Evolutionary conservation across 352 stramenopile genomes (phyloP).

Genomic region (Pythium monospermum): DNA sequence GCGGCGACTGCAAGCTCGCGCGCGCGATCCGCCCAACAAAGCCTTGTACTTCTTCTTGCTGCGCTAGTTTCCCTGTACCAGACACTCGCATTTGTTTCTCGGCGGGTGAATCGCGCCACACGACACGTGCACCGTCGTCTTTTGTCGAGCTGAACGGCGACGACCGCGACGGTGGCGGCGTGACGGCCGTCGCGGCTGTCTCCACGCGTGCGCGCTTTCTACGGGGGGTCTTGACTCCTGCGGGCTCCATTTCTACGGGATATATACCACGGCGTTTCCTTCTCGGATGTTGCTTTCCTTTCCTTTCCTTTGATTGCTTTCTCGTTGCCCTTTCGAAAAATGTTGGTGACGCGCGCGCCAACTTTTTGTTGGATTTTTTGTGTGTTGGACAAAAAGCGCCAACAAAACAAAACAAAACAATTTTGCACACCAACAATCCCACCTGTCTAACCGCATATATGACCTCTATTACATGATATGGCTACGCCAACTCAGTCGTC

Average conservation of each 20-base stretch:
- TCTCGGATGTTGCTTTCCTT: slow-evolving; percentile 6
- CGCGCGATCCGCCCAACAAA: slow-evolving; percentile 59
- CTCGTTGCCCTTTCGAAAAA: slow-evolving; percentile 4
- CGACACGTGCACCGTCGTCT: slow-evolving; percentile 32
- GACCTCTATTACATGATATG: slow-evolving; percentile 4
- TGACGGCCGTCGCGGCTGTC: slow-evolving; percentile 14
- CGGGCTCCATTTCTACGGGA: slow-evolving; percentile 5
- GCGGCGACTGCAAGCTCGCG: slow-evolving; percentile 40
- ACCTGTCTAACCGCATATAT: neutral
- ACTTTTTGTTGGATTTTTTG: neutral
- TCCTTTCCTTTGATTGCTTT: slow-evolving; percentile 10
- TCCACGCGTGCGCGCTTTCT: slow-evolving; percentile 48
- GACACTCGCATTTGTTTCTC: slow-evolving; percentile 79
- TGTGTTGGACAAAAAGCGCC: slow-evolving; percentile 6
- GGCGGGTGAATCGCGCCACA: slow-evolving; percentile 77
- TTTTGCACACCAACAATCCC: neutral
- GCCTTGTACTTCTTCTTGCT: slow-evolving; percentile 64
- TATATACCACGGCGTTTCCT: neutral
- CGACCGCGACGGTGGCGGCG: slow-evolving; percentile 10
- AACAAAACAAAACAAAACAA: slow-evolving; percentile 2
- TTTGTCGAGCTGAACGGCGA: slow-evolving; percentile 6
- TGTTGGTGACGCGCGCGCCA: too few species aligned
- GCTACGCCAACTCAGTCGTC: too few species aligned
- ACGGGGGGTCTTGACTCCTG: slow-evolving; percentile 14
- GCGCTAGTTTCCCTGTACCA: slow-evolving; percentile 57